Evolutionary conservation across 768 basidiomycete species (phyloP).

Genomic region (Russula griseocarnosa): DNA sequence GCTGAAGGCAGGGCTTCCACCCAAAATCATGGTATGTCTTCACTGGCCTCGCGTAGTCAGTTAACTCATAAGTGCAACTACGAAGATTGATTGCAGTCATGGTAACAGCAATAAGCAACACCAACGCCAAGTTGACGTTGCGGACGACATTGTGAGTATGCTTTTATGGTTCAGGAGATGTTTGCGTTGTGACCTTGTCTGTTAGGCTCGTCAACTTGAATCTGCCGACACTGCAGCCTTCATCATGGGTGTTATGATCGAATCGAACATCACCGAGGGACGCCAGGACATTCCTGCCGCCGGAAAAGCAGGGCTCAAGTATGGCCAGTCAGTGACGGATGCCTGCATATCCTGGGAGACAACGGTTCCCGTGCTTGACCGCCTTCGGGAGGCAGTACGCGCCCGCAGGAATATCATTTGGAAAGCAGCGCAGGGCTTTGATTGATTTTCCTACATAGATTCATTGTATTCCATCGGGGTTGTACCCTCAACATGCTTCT

Average conservation of each 20-base stretch:
- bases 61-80: neutral
- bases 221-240: slow-evolving; percentile 61
- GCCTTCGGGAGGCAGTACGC: slow-evolving; percentile 82
- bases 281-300: slow-evolving; percentile 76
- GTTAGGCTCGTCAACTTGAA: slow-evolving; percentile 68
- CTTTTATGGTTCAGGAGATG: slow-evolving; percentile 8
- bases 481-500: neutral
- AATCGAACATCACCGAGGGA: slow-evolving; percentile 85
- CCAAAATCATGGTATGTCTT: slow-evolving; percentile 75
- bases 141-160: slow-evolving; percentile 78
- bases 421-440: slow-evolving; percentile 32
- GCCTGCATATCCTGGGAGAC: slow-evolving; percentile 88
- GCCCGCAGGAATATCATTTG: slow-evolving; percentile 58
- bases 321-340: slow-evolving; percentile 86
- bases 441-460: slow-evolving; percentile 19
- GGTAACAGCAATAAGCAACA: slow-evolving; percentile 95
- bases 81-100: slow-evolving; percentile 92
- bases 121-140: slow-evolving; percentile 81
- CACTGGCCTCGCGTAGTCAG: neutral
- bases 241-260: slow-evolving; percentile 95
- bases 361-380: slow-evolving; percentile 76
- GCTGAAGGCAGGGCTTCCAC: slow-evolving; percentile 68
- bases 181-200: slow-evolving; percentile 27
- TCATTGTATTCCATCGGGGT: neutral
- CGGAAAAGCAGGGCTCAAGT: slow-evolving; percentile 68